Conservation (phyloP, 108 stramenopile species). For the Cylindrotheca closterium region DNA sequence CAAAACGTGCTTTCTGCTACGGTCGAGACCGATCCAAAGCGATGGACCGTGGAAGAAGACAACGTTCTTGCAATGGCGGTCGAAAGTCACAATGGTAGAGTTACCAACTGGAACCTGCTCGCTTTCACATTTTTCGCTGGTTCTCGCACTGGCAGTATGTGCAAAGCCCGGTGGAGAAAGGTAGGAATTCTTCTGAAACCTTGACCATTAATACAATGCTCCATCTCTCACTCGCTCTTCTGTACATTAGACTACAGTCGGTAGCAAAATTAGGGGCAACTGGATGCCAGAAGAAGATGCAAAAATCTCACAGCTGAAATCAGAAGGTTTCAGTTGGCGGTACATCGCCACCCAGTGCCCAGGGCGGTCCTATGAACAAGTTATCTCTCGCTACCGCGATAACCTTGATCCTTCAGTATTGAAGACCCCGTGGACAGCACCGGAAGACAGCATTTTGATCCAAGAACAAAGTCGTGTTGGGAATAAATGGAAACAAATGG, state of each 20-base stretch:
- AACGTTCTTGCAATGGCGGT: constrained; percentile 23
- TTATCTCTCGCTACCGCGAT: constrained; percentile 94
- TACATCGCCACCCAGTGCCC: constrained; percentile 76
- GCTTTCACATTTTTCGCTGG: constrained; percentile 33
- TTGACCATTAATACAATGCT: too few species aligned
- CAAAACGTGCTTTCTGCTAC: too few species aligned
- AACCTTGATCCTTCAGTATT: constrained; percentile 86
- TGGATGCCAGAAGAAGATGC: constrained; percentile 32
- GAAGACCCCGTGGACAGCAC: constrained; percentile 78
- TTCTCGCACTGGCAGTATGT: constrained; percentile 73
- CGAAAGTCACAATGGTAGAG: neutral
- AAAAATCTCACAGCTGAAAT: constrained; percentile 53
- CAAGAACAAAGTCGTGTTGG: constrained; percentile 62
- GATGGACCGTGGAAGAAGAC: constrained; percentile 43
- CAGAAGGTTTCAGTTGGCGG: constrained; percentile 49
- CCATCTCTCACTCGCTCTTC: too few species aligned
- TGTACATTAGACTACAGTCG: too few species aligned
- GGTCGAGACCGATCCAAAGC: too few species aligned
- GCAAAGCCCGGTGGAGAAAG: constrained; percentile 92
- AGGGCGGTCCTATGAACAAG: constrained; percentile 92
- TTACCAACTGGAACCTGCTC: constrained; percentile 24
- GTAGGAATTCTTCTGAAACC: neutral
- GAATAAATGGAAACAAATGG: constrained; percentile 87
- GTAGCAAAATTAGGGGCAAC: neutral
- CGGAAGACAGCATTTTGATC: constrained; percentile 77